Percentiles rank a stretch among this genome's conserved stretches.
Evolutionary conservation across 73 alveolate genomes (phyloP).

Genomic region (Paramecium sexaurelia): DNA sequence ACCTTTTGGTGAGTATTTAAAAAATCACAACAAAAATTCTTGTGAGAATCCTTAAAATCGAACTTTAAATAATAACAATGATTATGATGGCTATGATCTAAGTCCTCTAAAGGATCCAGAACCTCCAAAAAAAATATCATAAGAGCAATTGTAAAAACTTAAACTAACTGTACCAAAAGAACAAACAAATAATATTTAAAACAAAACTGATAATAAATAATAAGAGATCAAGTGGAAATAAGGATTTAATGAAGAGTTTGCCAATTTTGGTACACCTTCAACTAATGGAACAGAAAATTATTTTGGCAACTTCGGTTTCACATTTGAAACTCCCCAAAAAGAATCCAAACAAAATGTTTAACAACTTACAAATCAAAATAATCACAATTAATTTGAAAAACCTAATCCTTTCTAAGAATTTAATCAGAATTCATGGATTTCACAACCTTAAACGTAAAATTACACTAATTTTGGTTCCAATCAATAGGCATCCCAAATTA

Average conservation of each 20-base stretch:
- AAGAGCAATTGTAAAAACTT: not conserved
- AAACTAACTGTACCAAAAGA: not conserved
- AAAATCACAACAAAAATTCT: not conserved
- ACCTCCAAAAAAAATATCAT: not conserved
- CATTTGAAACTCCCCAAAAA: not conserved
- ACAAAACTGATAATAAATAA: not conserved
- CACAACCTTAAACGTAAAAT: not conserved
- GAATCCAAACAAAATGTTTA: not conserved
- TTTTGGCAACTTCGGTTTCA: not conserved
- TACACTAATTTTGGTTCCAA: not conserved
- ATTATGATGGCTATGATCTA: not conserved
- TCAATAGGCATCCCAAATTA: not conserved
- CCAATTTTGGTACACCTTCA: not conserved
- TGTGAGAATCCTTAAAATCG: not conserved
- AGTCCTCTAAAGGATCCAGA: not conserved
- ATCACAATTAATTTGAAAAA: not conserved
- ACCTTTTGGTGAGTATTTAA: not conserved
- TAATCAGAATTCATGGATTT: not conserved
- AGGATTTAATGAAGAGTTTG: not conserved
- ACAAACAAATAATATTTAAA: not conserved
- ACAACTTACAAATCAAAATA: not conserved
- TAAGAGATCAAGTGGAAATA: not conserved
- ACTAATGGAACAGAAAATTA: not conserved
- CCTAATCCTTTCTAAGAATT: not conserved
- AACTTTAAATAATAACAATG: not conserved